Evolutionary conservation across 2,329 filamentous ascomycete genomes (phyloP), one percentile per base, ranked within the genome.

Genomic region (Cladosporium oxysporum): DNA sequence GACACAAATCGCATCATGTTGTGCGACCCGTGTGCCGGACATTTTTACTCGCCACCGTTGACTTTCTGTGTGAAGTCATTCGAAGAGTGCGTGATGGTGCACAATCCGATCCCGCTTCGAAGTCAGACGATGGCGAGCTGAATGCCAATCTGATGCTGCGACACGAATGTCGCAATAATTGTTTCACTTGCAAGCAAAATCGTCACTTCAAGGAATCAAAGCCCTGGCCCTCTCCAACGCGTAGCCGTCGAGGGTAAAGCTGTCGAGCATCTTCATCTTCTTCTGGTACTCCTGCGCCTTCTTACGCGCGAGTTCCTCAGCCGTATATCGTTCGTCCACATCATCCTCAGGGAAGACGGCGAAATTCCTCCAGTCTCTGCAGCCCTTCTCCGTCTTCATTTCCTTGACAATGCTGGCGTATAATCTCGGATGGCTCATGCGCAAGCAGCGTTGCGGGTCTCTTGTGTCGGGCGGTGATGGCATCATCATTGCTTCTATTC

Each of bases 401-500:
- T 69, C 68, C 59, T 71, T 68, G 62, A 76, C 73, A n/a, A 76
- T 74, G 62, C 73, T 68, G 66, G 70, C 69, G 66, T 76, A 76
- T 11, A 69, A 72, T 66, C 71, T 72, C 14, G 75, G 75, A 41
- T 74, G 70, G 65, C 71, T 73, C 57, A 76, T 68, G 28, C 75
- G 69, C 50, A 76, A 59, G 68, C 75, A 76, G 44, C 71, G 69
- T 68, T 71, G 73, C 10, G 71, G 66, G 31, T 69, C 58, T 4
- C 67, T 52, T 28, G 71, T 68, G 65, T 70, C 72, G 14, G 66
- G 62, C 3, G 75, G 75, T 11, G 72, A 62, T 10, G 74, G 71
- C 74, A 76, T 76, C 75, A 76, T 76, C 71, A 76, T 71, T 29
- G 74, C 73, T 49, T 76, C 73, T 52, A 76, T 71, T 49, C 71